Evolutionary conservation across 495 filamentous ascomycete genomes (phyloP).

Genomic region (Acidiella bohemica): DNA sequence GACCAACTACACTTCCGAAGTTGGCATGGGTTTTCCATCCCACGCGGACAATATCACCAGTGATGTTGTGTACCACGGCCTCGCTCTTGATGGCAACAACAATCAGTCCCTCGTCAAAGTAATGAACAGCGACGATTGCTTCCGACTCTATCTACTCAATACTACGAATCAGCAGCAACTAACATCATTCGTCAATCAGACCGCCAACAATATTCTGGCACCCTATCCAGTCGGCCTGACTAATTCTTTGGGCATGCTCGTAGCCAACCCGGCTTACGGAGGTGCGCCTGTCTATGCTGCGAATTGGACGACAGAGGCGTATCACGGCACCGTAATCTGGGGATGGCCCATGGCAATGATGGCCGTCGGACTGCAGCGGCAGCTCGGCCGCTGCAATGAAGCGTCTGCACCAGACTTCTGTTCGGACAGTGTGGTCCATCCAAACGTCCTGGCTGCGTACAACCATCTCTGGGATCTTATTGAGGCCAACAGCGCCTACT

Average conservation of each 20-base stretch:
- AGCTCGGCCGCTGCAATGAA: constrained; percentile 27
- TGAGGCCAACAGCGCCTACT: constrained; percentile 37
- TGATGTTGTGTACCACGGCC: constrained; percentile 40
- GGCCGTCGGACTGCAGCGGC: constrained; percentile 38
- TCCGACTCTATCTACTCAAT: constrained; percentile 50
- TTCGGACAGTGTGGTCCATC: constrained; percentile 31
- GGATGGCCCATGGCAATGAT: constrained; percentile 53
- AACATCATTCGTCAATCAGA: constrained; percentile 40
- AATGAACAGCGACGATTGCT: constrained; percentile 53
- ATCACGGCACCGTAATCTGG: constrained; percentile 57
- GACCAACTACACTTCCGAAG: constrained; percentile 32
- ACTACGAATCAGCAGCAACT: constrained; percentile 45
- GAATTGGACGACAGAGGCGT: constrained; percentile 44
- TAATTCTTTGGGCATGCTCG: constrained; percentile 41
- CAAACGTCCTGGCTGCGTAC: constrained; percentile 42
- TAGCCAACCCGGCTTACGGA: constrained; percentile 51
- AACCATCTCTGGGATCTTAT: constrained; percentile 48
- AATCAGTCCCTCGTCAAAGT: constrained; percentile 39
- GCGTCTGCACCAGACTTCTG: constrained; percentile 40
- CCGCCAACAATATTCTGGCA: constrained; percentile 41
- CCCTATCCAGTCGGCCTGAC: constrained; percentile 48
- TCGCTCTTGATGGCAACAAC: constrained; percentile 42
- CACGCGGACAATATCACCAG: constrained; percentile 31
- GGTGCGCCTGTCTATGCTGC: constrained; percentile 30
- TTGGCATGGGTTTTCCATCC: constrained; percentile 33